Conservation (phyloP, 305 asterid species). For the Solanum hybrid region DNA sequence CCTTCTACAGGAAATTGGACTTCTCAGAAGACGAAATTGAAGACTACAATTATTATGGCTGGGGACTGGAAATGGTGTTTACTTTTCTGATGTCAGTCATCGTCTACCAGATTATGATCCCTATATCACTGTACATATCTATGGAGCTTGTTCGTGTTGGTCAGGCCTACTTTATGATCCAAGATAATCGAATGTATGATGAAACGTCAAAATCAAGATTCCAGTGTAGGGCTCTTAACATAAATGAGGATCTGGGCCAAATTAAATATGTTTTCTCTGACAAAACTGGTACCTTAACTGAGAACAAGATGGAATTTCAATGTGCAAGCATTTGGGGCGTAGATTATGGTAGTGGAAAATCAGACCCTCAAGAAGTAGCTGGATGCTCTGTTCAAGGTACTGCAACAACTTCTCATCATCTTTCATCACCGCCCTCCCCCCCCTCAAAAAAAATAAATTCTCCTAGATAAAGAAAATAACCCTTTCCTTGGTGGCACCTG, state of each 20-base stretch:
- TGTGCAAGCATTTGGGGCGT: conserved; percentile 90
- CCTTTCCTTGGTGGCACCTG: not conserved
- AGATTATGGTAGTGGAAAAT: conserved; percentile 42
- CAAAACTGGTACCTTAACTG: conserved; percentile 95
- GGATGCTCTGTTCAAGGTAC: conserved; percentile 63
- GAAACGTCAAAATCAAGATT: conserved; percentile 68
- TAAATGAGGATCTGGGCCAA: conserved; percentile 99
- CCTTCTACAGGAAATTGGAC: conserved; percentile 68
- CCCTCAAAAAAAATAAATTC: too few species aligned
- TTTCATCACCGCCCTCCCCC: not conserved
- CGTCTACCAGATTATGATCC: conserved; percentile 96
- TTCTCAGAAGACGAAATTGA: conserved; percentile 42
- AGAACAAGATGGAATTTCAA: conserved; percentile 98
- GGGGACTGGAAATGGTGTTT: conserved; percentile 84
- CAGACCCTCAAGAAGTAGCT: conserved; percentile 24
- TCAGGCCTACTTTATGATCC: conserved; percentile 94
- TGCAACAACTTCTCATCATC: not conserved
- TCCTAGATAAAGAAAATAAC: not conserved
- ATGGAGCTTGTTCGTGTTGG: conserved; percentile 99
- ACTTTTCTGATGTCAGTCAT: conserved; percentile 90
- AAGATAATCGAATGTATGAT: conserved; percentile 64
- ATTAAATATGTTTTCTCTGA: conserved; percentile 91
- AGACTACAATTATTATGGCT: conserved; percentile 75
- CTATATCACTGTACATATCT: conserved; percentile 92
- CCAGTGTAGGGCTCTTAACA: conserved; percentile 94